Base-by-base conservation (phyloP, 1,284 basidiomycete genomes). In the Pascua sp. region DNA sequence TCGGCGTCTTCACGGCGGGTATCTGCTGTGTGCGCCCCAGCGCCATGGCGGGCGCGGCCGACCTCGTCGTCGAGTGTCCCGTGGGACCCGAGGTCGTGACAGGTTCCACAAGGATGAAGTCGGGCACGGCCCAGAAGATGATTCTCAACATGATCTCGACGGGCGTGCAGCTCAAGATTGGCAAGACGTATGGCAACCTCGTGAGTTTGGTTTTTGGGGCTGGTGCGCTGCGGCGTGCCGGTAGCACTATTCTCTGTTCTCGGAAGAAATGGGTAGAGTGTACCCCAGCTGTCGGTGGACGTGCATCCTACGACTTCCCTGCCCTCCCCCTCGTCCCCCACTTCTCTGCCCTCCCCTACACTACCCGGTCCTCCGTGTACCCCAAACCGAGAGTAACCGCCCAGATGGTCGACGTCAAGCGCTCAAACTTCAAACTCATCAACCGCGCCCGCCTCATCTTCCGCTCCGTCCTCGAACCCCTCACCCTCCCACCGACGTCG, bases 111-210 rank as follows among this genome's bases (percentile, higher is more conserved):
- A 39, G 64, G 46, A 61, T 65, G 59, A 65, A 65, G 59, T 47
- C 46, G 16, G 64, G 61, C 1, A 65, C 59, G 16, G 64, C 64
- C 39, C 51, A 54, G 18, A 65, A 65, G 56, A 61, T 65, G 64
- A 56, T 65, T 11, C 59, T 65, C 38, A 65, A 65, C 51, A 65
- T 63, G 64, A 52, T 65, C 38, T 57, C 55, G 10, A 61, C 61
- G 1, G 61, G 59, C 5, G 55, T 63, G 9, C 53, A 56, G 53
- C 55, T 65, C 16, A 51, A 49, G n/a, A 50, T 57, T 11, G 64
- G 64, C 39, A 63, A 63, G 59, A 65, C 64, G 38, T 61, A 59
- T 44, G 64, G 64, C 32, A 64, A 64, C 51, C 55, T 56, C 7
- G 24, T 32, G 24, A 32, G 24, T 32, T 32, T 32, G n/a, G n/a